Evolutionary conservation across 1,284 basidiomycete genomes (phyloP).

Genomic region (Grifola frondosa): DNA sequence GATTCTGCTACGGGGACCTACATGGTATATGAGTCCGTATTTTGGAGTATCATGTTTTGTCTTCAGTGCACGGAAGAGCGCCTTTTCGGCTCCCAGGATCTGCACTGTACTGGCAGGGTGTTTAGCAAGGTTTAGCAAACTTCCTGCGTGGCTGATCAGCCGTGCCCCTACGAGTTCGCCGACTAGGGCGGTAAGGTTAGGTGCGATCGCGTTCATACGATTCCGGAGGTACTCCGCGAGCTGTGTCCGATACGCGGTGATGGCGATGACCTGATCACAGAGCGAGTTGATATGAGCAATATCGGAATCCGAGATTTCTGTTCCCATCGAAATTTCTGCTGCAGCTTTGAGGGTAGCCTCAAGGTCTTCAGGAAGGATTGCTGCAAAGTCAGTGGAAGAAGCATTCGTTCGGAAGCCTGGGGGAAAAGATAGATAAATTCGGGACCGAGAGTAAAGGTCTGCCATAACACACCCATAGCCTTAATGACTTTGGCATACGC

Average conservation of each 20-base stretch:
- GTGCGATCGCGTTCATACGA: slow-evolving; percentile 96
- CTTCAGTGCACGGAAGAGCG: slow-evolving; percentile 96
- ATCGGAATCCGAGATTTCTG: slow-evolving; percentile 95
- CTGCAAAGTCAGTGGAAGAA: slow-evolving; percentile 79
- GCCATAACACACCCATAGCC: slow-evolving; percentile 78
- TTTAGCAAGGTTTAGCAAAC: slow-evolving; percentile 91
- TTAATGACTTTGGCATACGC: slow-evolving; percentile 94
- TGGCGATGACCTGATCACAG: slow-evolving; percentile 96
- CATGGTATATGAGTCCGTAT: slow-evolving; percentile 97
- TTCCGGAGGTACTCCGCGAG: slow-evolving; percentile 95
- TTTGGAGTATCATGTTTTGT: slow-evolving; percentile 99
- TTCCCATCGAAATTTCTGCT: slow-evolving; percentile 97
- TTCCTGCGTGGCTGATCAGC: slow-evolving; percentile 95
- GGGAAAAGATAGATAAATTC: background rate
- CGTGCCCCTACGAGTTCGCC: slow-evolving; percentile 97
- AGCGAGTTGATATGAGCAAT: slow-evolving; percentile 93
- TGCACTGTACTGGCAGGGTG: slow-evolving; percentile 98
- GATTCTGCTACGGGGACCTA: no score
- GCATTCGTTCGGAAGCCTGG: slow-evolving; percentile 93
- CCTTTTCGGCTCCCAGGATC: slow-evolving; percentile 98
- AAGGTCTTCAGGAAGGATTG: slow-evolving; percentile 93
- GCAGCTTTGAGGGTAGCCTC: slow-evolving; percentile 90
- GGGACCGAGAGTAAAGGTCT: background rate
- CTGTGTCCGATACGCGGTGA: slow-evolving; percentile 91
- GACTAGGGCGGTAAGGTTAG: slow-evolving; percentile 93